These are phyloP conservation scores for Vicia faba DNA, from an alignment of 306 rosid species.

Conservation along the genomic window DNA sequence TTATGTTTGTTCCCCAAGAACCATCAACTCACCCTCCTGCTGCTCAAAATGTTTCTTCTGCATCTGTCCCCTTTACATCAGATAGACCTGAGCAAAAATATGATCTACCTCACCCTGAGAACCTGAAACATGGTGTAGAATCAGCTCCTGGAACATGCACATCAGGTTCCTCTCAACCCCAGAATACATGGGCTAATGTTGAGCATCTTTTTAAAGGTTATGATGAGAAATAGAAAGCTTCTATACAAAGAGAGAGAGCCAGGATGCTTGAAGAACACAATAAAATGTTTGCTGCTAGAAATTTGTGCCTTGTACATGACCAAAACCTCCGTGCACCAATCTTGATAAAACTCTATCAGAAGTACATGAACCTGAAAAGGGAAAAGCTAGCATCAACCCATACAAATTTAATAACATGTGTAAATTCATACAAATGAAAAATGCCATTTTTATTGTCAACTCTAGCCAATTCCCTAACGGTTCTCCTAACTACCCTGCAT, in stretches of 20 bases:
- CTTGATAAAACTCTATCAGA: too few species aligned
- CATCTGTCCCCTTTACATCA: constrained; percentile 46
- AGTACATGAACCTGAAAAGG: too few species aligned
- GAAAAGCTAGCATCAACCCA: too few species aligned
- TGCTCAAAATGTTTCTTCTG: constrained; percentile 55
- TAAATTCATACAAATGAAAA: too few species aligned
- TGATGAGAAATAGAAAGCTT: constrained; percentile 89
- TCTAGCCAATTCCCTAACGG: too few species aligned
- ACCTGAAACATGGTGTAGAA: constrained; percentile 41
- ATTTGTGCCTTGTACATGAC: constrained; percentile 95
- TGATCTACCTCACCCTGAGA: constrained; percentile 48
- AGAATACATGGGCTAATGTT: constrained; percentile 77
- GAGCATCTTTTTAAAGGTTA: constrained; percentile 88
- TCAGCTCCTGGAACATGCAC: constrained; percentile 53
- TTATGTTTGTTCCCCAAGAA: constrained; percentile 65
- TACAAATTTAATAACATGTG: too few species aligned
- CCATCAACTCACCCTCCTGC: constrained; percentile 46
- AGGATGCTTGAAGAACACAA: constrained; percentile 93
- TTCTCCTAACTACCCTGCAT: too few species aligned
- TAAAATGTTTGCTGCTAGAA: constrained; percentile 85
- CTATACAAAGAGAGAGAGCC: constrained; percentile 92
- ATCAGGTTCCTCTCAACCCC: constrained; percentile 54
- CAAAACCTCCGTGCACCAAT: too few species aligned
- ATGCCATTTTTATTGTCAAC: too few species aligned
- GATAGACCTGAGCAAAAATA: constrained; percentile 59